phyloP scores from a whole-genome alignment of 1,139 yeast species.

The Fermentozyma sake region DNA sequence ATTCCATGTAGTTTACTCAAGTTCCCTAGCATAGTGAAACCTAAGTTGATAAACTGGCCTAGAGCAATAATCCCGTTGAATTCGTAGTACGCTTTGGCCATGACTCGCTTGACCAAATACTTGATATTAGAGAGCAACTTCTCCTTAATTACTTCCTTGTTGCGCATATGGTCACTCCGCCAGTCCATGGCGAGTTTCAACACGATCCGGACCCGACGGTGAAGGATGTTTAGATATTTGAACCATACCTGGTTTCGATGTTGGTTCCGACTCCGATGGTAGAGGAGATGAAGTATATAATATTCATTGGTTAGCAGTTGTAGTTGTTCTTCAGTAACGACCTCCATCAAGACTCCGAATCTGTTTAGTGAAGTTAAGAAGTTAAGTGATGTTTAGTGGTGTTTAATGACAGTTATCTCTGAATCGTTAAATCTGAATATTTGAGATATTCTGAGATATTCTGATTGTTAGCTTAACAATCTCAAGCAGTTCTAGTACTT shows the following conservation, averaged over 20 bases:
- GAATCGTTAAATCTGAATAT: no score
- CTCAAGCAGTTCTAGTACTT: no score
- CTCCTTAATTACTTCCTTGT: constrained; percentile 10
- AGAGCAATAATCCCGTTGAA: constrained; percentile 67
- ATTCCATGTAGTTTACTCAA: constrained; percentile 43
- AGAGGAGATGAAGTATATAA: constrained; percentile 53
- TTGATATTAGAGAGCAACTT: constrained; percentile 21
- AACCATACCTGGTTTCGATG: constrained; percentile 78
- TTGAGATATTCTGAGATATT: no score
- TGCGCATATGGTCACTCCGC: constrained; percentile 14
- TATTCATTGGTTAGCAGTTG: constrained; percentile 37
- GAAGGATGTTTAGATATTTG: constrained; percentile 60
- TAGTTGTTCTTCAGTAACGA: constrained; percentile 1
- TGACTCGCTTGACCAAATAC: constrained; percentile 32
- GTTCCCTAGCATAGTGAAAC: constrained; percentile 62
- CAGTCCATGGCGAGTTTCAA: constrained; percentile 19
- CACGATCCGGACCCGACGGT: constrained; percentile 49
- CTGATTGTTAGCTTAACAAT: no score
- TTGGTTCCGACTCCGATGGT: constrained; percentile 73
- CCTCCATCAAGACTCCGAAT: no score
- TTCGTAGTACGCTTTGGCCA: constrained; percentile 52
- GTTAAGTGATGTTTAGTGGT: no score
- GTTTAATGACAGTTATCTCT: no score
- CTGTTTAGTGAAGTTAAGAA: no score
- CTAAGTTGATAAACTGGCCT: constrained; percentile 76